Percentiles rank a stretch among this genome's conserved stretches.
Conservation (phyloP, 2,329 filamentous ascomycete species). For the Cytospora paraplurivora region DNA sequence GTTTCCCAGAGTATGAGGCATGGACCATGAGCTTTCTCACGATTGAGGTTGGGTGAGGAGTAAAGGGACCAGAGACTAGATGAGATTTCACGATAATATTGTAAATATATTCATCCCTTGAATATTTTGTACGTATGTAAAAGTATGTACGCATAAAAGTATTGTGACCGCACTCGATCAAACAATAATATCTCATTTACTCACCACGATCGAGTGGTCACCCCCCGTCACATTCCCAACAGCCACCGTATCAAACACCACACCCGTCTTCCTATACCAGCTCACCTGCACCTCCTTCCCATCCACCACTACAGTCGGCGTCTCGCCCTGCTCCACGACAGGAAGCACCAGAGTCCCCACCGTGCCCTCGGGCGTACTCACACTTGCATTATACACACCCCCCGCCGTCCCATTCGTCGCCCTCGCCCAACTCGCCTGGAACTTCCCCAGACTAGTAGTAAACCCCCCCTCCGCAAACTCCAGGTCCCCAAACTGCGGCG, state of each 20-base stretch:
- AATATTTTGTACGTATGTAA: background rate
- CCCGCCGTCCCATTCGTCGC: conserved; percentile 24
- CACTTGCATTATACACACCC: conserved; percentile 31
- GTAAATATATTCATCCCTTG: background rate
- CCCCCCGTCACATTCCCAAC: conserved; percentile 24
- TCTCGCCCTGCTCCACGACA: conserved; percentile 19
- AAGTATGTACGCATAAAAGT: background rate
- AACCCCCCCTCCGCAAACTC: conserved; percentile 44
- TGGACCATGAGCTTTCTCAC: conserved; percentile 13
- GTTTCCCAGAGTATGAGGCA: background rate
- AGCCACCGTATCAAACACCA: conserved; percentile 27
- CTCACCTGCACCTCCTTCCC: conserved; percentile 20
- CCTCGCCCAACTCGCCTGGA: conserved; percentile 37
- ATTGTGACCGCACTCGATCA: no score
- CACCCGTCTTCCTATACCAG: conserved; percentile 25
- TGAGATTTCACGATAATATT: background rate
- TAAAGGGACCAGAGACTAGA: background rate
- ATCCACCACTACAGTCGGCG: conserved; percentile 31
- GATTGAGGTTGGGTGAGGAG: background rate
- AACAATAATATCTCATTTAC: conserved; percentile 15
- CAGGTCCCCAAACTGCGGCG: conserved; percentile 45
- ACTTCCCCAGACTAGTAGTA: conserved; percentile 42
- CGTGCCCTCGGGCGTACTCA: conserved; percentile 34
- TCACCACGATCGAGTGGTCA: conserved; percentile 23
- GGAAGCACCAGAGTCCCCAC: conserved; percentile 34